Conservation (phyloP, 306 rosid genomes). For the Quillaja saponaria region DNA sequence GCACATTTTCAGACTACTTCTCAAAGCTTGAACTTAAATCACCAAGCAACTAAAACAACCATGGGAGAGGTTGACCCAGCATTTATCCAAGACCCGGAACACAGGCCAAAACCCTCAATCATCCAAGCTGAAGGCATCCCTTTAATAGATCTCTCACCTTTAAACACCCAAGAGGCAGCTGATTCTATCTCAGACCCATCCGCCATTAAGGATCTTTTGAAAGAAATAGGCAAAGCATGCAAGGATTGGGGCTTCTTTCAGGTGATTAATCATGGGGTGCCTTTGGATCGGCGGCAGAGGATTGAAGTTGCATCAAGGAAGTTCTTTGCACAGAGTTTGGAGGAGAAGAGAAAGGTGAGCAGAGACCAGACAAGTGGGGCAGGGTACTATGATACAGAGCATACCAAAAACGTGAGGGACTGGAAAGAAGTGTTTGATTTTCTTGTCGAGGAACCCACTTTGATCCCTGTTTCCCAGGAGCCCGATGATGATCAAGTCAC, state of each 20-base stretch:
- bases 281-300: slow-evolving; percentile 36
- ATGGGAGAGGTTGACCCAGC: slow-evolving; percentile 69
- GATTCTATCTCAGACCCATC: slow-evolving; percentile 29
- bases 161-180: too few species aligned
- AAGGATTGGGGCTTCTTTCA: slow-evolving; percentile 85
- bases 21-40: too few species aligned
- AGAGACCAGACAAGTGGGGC: slow-evolving; percentile 26
- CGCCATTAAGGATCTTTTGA: slow-evolving; percentile 21
- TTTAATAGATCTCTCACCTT: too few species aligned
- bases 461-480: slow-evolving; percentile 38
- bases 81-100: slow-evolving; percentile 64
- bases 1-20: too few species aligned
- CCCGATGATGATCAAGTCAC: slow-evolving; percentile 33
- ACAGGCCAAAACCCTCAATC: slow-evolving; percentile 41
- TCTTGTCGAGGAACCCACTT: slow-evolving; percentile 36
- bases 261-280: slow-evolving; percentile 71
- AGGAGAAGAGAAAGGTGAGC: slow-evolving; percentile 56
- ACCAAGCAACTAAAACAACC: background rate
- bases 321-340: slow-evolving; percentile 59
- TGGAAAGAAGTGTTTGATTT: slow-evolving; percentile 80
- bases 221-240: slow-evolving; percentile 63
- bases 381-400: slow-evolving; percentile 67
- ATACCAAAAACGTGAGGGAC: slow-evolving; percentile 73
- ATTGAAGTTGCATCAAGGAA: slow-evolving; percentile 33
- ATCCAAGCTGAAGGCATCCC: slow-evolving; percentile 9